Base-by-base conservation (phyloP, 768 basidiomycete genomes). In the Porpolomopsis calyptriformis region DNA sequence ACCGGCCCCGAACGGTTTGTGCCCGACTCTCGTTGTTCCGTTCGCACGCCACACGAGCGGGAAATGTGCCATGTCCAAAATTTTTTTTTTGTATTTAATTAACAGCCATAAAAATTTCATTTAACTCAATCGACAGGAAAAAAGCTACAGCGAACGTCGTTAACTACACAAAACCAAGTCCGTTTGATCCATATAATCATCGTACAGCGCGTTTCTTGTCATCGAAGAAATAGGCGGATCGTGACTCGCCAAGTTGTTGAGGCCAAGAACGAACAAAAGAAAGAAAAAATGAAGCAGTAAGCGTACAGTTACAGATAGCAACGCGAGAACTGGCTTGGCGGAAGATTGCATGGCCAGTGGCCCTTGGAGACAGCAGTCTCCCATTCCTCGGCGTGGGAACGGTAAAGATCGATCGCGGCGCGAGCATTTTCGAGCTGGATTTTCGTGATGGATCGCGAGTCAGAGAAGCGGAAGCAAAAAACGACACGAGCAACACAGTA, bases 321-420 rank as follows among this genome's bases (percentile, higher is more conserved):
- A 52, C 85, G 76, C 44, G 86, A 86, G 62, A 84, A 89, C 7
- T 79, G 78, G 60, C 77, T 79, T 0, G 86, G 86, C 27, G 86
- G 85, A 40, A 89, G 73, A 45, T 70, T 69, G 48, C 76, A 81
- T 1, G 86, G 85, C 86, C 86, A 89, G 49, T 79, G 76, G 8
- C 74, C 77, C 25, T 63, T 65, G 11, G 69, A 59, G 36, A 88
- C 68, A 18, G 74, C 68, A 8, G 52, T 57, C 56, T 89, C 86
- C 85, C 86, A 89, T 46, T 79, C 76, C 3, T 63, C 59, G 3
- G 73, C 67, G 48, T 77, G 72, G 11, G 84, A 74, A 24, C 76
- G 63, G 54, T 75, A 77, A 18, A 77, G 60, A 51, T 77, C 76
- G 56, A 76, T 57, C 10, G 71, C 66, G 18, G 70, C 76, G 22